These are phyloP conservation scores for Chaetoceros muelleri DNA, from an alignment of 108 stramenopile species.

Conservation along the genomic window DNA sequence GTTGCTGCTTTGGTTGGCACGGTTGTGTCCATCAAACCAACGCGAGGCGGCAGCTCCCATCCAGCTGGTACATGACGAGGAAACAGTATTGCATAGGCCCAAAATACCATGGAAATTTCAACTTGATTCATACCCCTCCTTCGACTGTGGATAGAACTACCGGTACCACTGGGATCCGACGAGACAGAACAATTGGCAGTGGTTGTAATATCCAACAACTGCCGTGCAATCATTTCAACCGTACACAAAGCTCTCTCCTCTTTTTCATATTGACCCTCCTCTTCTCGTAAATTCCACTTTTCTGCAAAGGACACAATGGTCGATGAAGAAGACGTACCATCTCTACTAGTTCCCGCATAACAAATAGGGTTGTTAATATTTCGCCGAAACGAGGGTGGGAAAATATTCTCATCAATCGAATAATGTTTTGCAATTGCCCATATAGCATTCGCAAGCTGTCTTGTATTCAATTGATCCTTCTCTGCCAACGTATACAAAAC, in stretches of 20 bases:
- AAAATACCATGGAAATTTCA: constrained; percentile 65
- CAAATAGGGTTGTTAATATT: constrained; percentile 5
- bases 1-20: constrained; percentile 6
- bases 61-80: constrained; percentile 57
- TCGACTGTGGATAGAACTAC: too few relatives aligned
- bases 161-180: too few relatives aligned
- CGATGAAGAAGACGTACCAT: constrained; percentile 5
- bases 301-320: constrained; percentile 5
- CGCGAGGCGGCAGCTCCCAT: constrained; percentile 50
- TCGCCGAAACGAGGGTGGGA: constrained; percentile 16
- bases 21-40: constrained; percentile 19
- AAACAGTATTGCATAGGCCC: constrained; percentile 57
- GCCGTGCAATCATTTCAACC: constrained; percentile 42
- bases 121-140: constrained; percentile 29
- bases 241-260: constrained; percentile 14
- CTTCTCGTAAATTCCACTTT: constrained; percentile 18
- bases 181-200: not conserved
- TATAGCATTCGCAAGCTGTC: constrained; percentile 67
- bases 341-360: not conserved
- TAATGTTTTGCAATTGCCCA: constrained; percentile 73
- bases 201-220: constrained; percentile 22
- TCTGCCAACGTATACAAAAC: constrained; percentile 28
- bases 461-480: constrained; percentile 25
- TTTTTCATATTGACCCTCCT: constrained; percentile 12
- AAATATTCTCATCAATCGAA: constrained; percentile 26